Conservation (phyloP, 2,329 filamentous ascomycete species). For the Waltergamsia citrina region DNA sequence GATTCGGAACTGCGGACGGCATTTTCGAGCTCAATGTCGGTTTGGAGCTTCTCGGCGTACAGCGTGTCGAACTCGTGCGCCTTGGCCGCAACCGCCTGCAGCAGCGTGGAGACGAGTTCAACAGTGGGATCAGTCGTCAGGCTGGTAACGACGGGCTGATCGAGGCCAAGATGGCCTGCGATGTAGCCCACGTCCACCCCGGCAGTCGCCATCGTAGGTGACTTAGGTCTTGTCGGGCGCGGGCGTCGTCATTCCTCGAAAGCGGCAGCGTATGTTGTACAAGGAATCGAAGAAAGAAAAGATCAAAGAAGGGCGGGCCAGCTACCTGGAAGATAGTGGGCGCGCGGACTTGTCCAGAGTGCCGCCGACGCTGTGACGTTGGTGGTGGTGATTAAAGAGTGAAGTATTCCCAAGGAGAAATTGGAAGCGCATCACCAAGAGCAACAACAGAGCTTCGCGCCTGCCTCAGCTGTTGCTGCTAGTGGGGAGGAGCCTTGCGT, state of each 20-base stretch:
- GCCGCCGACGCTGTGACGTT: too few relatives aligned
- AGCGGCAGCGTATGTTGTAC: too few relatives aligned
- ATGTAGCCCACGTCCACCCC: slow-evolving; percentile 63
- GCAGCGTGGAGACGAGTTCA: slow-evolving; percentile 67
- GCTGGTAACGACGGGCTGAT: slow-evolving; percentile 51
- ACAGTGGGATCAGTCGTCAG: slow-evolving; percentile 60
- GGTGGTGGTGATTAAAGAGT: too few relatives aligned
- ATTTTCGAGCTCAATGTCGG: slow-evolving; percentile 90
- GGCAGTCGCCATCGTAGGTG: slow-evolving; percentile 27
- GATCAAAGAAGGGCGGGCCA: background rate
- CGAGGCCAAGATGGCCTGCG: slow-evolving; percentile 60
- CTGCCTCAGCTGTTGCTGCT: too few relatives aligned
- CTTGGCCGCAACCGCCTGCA: slow-evolving; percentile 67
- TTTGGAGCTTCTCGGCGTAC: slow-evolving; percentile 77
- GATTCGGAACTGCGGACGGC: slow-evolving; percentile 75
- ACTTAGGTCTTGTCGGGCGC: background rate
- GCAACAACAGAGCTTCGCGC: too few relatives aligned
- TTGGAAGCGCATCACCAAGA: too few relatives aligned
- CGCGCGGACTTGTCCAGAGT: too few relatives aligned
- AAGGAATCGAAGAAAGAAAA: background rate
- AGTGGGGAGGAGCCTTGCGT: too few relatives aligned
- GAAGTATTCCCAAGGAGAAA: too few relatives aligned
- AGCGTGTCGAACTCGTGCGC: slow-evolving; percentile 75
- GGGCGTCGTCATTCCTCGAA: slow-evolving; percentile 2
- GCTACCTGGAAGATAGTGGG: background rate